Evolutionary conservation across 345 rosid genomes (phyloP), one percentile per base, ranked within the genome.

Genomic region (Populus pruinosa): DNA sequence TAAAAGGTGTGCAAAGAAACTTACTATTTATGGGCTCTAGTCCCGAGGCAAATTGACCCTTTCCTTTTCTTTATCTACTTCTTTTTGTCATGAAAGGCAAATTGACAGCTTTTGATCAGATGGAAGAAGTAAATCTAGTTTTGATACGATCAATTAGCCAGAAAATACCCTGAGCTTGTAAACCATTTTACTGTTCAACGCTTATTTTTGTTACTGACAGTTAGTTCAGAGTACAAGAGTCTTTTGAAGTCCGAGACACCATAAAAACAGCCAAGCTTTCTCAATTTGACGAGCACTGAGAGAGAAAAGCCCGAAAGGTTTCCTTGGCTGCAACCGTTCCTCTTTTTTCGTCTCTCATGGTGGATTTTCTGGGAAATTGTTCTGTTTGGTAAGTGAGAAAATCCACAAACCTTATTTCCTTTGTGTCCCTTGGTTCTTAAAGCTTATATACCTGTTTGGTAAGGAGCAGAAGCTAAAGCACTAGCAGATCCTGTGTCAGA

Each of bases 401-500:
- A 38, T 76, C 39, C 31, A 20, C 44, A 41, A 41, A 41, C 44
- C 44, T 41, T 41, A 9, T 41, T 41, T 12, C 44, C 11, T 41
- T 41, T 41, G 44, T 8, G 44, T 13, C 21, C 8, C 59, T 5
- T 53, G 27, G 10, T 33, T 17, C 41, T 17, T 2, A 27, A n/a
- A 68, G 10, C 6, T 43, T 41, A 9, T 16, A 3, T 16, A 25
- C 1, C 27, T 16, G 41, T n/a, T n/a, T n/a, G n/a, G n/a, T n/a
- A 89, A 85, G 90, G 86, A 61, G 82, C 85, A 4, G 82, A 91
- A 87, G 89, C 90, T 55, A 88, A 90, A 84, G 97, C 98, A 82
- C 85, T 84, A 21, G 83, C 86, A 5, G 91, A 93, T 56, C 98
- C 98, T 17, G 87, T 90, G 92, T 90, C 97, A 1, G 73, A 83